A percentile compares a stretch with the other conserved stretches of the same genome.
Conservation (phyloP, 2,329 filamentous ascomycete species). For the Penicillium sp. region DNA sequence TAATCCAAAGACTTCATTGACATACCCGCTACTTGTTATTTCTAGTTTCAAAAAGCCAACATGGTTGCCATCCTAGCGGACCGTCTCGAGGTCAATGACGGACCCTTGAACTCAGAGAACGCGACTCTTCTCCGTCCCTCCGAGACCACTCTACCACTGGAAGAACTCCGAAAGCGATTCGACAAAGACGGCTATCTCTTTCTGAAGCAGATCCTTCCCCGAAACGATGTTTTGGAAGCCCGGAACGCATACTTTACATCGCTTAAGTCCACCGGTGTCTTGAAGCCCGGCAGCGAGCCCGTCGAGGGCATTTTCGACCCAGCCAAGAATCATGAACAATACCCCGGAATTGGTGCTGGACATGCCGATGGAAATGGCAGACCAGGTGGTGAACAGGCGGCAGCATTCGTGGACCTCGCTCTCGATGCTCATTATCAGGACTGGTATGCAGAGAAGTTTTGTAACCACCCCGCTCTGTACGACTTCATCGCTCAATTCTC, state of each 20-base stretch:
- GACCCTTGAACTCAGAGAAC: constrained; percentile 47
- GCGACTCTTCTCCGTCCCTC: constrained; percentile 46
- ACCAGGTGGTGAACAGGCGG: constrained; percentile 46
- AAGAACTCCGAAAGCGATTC: constrained; percentile 50
- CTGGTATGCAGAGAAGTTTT: constrained; percentile 57
- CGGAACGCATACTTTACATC: constrained; percentile 56
- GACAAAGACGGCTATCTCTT: constrained; percentile 56
- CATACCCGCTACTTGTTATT: not conserved
- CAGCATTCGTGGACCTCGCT: constrained; percentile 52
- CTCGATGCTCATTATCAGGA: constrained; percentile 54
- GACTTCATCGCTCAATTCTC: constrained; percentile 54
- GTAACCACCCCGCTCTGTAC: constrained; percentile 52
- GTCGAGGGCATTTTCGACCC: constrained; percentile 57
- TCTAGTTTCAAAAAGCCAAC: not conserved
- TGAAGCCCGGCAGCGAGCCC: constrained; percentile 54
- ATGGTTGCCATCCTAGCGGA: constrained; percentile 24
- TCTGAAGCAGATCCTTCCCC: constrained; percentile 56
- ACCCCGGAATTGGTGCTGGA: constrained; percentile 57
- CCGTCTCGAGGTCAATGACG: constrained; percentile 47
- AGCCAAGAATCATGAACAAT: constrained; percentile 43
- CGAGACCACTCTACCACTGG: constrained; percentile 45
- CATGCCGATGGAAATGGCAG: constrained; percentile 45
- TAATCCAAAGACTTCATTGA: not conserved
- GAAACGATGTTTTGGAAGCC: constrained; percentile 53
- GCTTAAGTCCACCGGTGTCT: constrained; percentile 56